phyloP scores from a whole-genome alignment of 768 basidiomycete genomes.

The Suillus luteus region DNA sequence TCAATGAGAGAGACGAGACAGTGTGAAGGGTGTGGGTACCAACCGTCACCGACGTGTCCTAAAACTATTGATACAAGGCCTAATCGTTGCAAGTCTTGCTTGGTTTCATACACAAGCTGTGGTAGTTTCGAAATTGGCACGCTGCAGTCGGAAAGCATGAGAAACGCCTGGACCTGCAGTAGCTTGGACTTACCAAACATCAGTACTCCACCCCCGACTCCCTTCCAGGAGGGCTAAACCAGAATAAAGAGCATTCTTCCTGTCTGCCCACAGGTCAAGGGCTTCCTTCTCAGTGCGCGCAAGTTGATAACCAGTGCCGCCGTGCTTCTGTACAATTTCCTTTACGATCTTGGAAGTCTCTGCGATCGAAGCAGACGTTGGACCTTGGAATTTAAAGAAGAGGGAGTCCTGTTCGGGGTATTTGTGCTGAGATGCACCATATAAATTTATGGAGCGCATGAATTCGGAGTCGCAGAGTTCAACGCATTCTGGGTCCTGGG shows the following conservation, averaged over 20 bases:
- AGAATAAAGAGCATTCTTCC: slow-evolving; percentile 66
- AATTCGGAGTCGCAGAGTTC: slow-evolving; percentile 77
- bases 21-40: slow-evolving; percentile 30
- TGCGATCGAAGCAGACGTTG: slow-evolving; percentile 54
- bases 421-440: slow-evolving; percentile 51
- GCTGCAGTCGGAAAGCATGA: slow-evolving; percentile 23
- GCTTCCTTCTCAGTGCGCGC: slow-evolving; percentile 68
- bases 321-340: slow-evolving; percentile 60
- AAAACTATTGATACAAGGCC: slow-evolving; percentile 67
- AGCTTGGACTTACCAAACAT: slow-evolving; percentile 60
- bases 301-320: slow-evolving; percentile 66
- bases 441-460: slow-evolving; percentile 63
- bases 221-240: slow-evolving; percentile 59
- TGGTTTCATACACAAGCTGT: slow-evolving; percentile 66
- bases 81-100: slow-evolving; percentile 59
- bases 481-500: slow-evolving; percentile 62
- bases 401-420: slow-evolving; percentile 70
- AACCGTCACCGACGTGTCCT: slow-evolving; percentile 77
- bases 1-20: neutral
- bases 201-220: slow-evolving; percentile 65
- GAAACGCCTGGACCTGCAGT: neutral
- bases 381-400: slow-evolving; percentile 88
- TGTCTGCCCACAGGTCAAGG: slow-evolving; percentile 68
- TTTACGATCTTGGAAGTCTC: slow-evolving; percentile 64
- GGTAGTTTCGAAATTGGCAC: slow-evolving; percentile 70